phyloP scores from a whole-genome alignment of 257 asterid genomes.

The Apocynum venetum region DNA sequence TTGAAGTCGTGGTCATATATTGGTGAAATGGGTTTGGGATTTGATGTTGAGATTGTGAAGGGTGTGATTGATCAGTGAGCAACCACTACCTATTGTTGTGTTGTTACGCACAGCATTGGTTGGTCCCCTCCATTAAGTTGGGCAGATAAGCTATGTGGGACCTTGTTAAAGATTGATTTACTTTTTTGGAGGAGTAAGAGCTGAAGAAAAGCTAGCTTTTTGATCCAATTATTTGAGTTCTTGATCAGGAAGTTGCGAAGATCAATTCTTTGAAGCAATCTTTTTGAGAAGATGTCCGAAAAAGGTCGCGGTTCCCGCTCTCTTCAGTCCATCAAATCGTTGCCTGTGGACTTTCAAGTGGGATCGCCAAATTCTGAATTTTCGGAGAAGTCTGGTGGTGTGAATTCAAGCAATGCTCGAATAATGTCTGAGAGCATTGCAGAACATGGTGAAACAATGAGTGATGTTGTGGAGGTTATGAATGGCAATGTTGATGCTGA shows the following conservation, averaged over 20 bases:
- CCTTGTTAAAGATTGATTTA: constrained; percentile 52
- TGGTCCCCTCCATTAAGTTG: constrained; percentile 82
- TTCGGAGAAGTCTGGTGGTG: constrained; percentile 17
- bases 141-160: constrained; percentile 72
- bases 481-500: constrained; percentile 30
- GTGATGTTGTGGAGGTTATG: constrained; percentile 26
- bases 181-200: constrained; percentile 44
- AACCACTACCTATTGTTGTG: constrained; percentile 40
- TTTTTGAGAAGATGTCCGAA: constrained; percentile 46
- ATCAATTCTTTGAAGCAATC: constrained; percentile 41
- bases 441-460: constrained; percentile 35
- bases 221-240: constrained; percentile 54
- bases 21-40: constrained; percentile 34
- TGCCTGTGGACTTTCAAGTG: constrained; percentile 62
- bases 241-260: constrained; percentile 28
- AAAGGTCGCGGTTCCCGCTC: constrained; percentile 38
- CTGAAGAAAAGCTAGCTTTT: constrained; percentile 41
- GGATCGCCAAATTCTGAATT: constrained; percentile 32
- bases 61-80: constrained; percentile 47
- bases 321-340: constrained; percentile 60
- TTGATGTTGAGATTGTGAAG: constrained; percentile 32
- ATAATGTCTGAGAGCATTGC: constrained; percentile 36
- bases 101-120: constrained; percentile 18
- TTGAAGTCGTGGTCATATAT: constrained; percentile 26
- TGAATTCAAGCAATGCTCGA: constrained; percentile 18